Evolutionary conservation across 2,329 filamentous ascomycete genomes (phyloP).

Genomic region (Beauveria medogensis): DNA sequence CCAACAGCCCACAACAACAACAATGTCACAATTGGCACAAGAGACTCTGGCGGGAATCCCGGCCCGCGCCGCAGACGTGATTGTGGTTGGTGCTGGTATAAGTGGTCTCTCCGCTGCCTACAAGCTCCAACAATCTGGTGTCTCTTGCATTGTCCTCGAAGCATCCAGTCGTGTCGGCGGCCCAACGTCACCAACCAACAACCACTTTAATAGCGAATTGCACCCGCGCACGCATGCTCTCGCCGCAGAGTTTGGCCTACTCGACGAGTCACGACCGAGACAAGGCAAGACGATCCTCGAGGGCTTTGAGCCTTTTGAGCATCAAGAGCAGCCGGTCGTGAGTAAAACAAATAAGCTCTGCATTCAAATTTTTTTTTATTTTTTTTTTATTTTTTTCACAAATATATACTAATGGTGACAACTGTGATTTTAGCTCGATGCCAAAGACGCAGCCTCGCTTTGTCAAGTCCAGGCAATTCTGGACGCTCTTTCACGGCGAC

Average conservation of each 20-base stretch:
- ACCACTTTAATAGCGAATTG: background rate
- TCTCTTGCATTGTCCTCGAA: conserved; percentile 19
- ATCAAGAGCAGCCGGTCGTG: background rate
- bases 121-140: conserved; percentile 17
- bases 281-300: background rate
- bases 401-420: background rate
- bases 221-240: conserved; percentile 6
- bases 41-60: background rate
- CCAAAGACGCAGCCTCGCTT: background rate
- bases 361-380: too few species aligned
- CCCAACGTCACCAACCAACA: background rate
- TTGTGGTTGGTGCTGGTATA: conserved; percentile 19
- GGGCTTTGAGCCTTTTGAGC: background rate
- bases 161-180: background rate
- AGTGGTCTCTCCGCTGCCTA: conserved; percentile 19
- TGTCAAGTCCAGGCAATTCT: background rate
- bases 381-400: too few species aligned
- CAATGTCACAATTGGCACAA: background rate
- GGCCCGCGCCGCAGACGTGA: conserved; percentile 16
- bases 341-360: background rate
- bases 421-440: background rate
- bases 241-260: background rate
- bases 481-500: background rate
- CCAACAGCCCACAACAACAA: background rate
- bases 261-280: background rate